These are phyloP conservation scores for Arbutus unedo DNA, from an alignment of 148 eudicot species.

Conservation along the genomic window DNA sequence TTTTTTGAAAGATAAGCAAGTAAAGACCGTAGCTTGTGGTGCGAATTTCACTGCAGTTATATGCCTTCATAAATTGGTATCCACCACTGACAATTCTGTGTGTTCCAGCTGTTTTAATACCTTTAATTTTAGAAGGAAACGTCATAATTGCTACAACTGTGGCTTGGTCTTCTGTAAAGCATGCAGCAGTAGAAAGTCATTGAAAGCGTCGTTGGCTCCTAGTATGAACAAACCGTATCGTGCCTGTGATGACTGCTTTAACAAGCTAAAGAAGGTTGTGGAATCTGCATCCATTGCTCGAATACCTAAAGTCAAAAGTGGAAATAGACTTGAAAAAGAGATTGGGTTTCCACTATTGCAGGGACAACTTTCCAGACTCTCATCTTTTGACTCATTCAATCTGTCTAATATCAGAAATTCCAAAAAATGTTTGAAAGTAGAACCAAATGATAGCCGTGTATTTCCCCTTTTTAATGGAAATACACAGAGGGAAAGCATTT, in stretches of 20 bases:
- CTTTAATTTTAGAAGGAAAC: conserved; percentile 80
- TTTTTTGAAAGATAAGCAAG: conserved; percentile 70
- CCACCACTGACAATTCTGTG: conserved; percentile 59
- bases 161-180: conserved; percentile 82
- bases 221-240: conserved; percentile 73
- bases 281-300: conserved; percentile 37
- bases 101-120: conserved; percentile 75
- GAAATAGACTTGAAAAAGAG: conserved; percentile 36
- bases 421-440: conserved; percentile 28
- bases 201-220: conserved; percentile 88
- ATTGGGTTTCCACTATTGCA: conserved; percentile 31
- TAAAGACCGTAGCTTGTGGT: conserved; percentile 71
- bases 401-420: conserved; percentile 39
- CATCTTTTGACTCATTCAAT: conserved; percentile 48
- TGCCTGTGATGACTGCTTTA: conserved; percentile 84
- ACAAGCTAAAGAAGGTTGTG: conserved; percentile 56
- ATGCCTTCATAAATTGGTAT: conserved; percentile 71
- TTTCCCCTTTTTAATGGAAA: conserved; percentile 36
- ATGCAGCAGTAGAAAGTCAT: conserved; percentile 73
- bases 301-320: conserved; percentile 51
- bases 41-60: conserved; percentile 75
- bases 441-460: conserved; percentile 32
- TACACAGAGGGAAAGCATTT: conserved; percentile 36
- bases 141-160: conserved; percentile 92
- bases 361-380: conserved; percentile 41